These are phyloP conservation scores for Rhizopus arrhizus DNA, from an alignment of 371 early-diverging fungal species.

Conservation along the genomic window DNA sequence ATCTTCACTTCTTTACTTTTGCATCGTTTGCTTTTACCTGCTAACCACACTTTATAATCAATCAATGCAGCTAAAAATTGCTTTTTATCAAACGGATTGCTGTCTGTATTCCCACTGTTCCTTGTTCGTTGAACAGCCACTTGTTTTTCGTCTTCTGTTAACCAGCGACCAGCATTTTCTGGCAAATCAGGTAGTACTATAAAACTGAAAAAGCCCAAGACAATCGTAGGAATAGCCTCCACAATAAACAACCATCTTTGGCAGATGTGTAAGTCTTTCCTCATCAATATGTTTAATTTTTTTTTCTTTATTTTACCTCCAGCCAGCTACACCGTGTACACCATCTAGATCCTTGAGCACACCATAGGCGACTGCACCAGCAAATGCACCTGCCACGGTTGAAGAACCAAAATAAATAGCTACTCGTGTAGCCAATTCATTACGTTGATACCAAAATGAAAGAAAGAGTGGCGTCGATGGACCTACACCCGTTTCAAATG, in stretches of 20 bases:
- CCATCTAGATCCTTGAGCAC: slow-evolving; percentile 33
- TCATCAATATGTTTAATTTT: not conserved
- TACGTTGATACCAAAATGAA: slow-evolving; percentile 49
- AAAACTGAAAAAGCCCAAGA: slow-evolving; percentile 48
- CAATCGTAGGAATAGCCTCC: slow-evolving; percentile 62
- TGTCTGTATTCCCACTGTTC: slow-evolving; percentile 36
- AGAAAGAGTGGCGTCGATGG: slow-evolving; percentile 40
- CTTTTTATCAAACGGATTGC: slow-evolving; percentile 33
- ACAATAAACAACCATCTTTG: slow-evolving; percentile 58
- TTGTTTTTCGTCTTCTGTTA: slow-evolving; percentile 41
- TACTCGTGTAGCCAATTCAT: slow-evolving; percentile 43
- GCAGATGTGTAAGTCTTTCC: too few species aligned
- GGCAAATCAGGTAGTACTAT: slow-evolving; percentile 42
- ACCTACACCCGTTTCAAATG: slow-evolving; percentile 47
- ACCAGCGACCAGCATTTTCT: slow-evolving; percentile 36
- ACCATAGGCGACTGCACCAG: slow-evolving; percentile 50
- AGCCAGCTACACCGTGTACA: slow-evolving; percentile 40
- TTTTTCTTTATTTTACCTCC: slow-evolving; percentile 26
- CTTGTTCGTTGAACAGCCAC: slow-evolving; percentile 36
- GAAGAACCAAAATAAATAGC: slow-evolving; percentile 47
- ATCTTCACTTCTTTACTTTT: slow-evolving; percentile 2
- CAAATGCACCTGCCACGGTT: slow-evolving; percentile 53
- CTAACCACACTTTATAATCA: slow-evolving; percentile 43
- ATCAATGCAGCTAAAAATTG: slow-evolving; percentile 41
- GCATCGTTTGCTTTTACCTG: slow-evolving; percentile 26